These are phyloP conservation scores for Eucalyptus albens DNA, from an alignment of 345 rosid species.

Conservation along the genomic window DNA sequence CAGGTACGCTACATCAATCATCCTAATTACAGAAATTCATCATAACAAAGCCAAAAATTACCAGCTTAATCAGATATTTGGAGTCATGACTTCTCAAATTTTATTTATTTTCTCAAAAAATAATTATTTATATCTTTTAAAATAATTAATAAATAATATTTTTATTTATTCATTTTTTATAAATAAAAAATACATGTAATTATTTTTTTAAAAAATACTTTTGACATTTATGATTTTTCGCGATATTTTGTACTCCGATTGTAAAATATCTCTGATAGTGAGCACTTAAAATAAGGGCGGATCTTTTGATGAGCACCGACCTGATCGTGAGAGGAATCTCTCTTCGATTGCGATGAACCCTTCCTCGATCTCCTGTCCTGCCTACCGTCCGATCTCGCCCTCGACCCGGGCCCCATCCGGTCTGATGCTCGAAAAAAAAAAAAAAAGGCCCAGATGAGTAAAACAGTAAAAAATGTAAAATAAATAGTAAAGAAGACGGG, in stretches of 20 bases:
- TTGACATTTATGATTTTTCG: neutral
- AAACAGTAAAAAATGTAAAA: neutral
- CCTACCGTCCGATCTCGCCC: neutral
- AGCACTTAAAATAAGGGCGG: neutral
- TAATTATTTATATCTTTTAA: no score
- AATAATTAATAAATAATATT: no score
- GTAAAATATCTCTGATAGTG: neutral
- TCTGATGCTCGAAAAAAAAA: neutral
- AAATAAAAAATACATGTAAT: accelerated
- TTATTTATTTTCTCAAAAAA: no score
- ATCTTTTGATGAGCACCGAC: neutral
- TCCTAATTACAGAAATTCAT: neutral
- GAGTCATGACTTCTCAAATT: no score
- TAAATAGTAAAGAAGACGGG: neutral
- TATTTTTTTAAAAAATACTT: neutral
- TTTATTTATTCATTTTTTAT: no score
- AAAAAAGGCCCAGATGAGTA: neutral
- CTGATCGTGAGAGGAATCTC: conserved; percentile 24
- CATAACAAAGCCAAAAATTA: neutral
- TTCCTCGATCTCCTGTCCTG: conserved; percentile 12
- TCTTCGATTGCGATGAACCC: neutral
- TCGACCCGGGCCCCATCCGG: neutral
- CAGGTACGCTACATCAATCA: neutral
- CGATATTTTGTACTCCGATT: neutral
- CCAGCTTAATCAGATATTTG: neutral